phyloP scores from a whole-genome alignment of 78 protist species.

The Dictyostelium purpureum region DNA sequence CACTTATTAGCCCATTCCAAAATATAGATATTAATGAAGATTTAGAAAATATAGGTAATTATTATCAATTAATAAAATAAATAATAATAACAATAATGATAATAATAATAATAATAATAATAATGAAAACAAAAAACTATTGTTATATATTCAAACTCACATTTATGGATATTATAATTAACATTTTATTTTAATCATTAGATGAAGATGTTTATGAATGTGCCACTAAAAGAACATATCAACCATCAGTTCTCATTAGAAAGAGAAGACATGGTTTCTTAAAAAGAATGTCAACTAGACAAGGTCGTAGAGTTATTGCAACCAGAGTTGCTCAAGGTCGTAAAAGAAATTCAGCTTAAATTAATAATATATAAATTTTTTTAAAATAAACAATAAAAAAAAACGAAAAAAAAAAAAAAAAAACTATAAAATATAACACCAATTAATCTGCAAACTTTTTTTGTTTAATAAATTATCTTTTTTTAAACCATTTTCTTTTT shows the following conservation, averaged over 20 bases:
- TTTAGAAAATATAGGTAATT: not conserved
- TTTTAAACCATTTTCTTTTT: no score
- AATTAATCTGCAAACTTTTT: no score
- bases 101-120: not conserved
- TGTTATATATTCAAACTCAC: not conserved
- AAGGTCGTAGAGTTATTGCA: conserved; percentile 41
- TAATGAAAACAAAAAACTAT: not conserved
- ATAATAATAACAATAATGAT: not conserved
- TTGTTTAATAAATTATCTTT: no score
- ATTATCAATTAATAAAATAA: not conserved
- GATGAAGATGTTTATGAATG: conserved; percentile 12
- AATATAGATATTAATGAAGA: not conserved
- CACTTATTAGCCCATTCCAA: not conserved
- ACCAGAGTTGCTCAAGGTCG: conserved; percentile 42
- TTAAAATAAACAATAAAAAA: no score
- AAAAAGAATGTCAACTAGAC: conserved; percentile 27
- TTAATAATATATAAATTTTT: no score
- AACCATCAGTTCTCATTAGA: conserved; percentile 69
- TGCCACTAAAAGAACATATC: conserved; percentile 71
- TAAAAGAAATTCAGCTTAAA: conserved; percentile 22
- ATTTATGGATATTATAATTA: not conserved
- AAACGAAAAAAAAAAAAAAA: no score
- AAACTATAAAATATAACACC: no score
- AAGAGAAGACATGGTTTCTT: conserved; percentile 77
- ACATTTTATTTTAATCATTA: not conserved